A percentile compares a stretch with the other conserved stretches of the same genome.
Evolutionary conservation across 768 basidiomycete species (phyloP).

Genomic region (Galerina marginata): DNA sequence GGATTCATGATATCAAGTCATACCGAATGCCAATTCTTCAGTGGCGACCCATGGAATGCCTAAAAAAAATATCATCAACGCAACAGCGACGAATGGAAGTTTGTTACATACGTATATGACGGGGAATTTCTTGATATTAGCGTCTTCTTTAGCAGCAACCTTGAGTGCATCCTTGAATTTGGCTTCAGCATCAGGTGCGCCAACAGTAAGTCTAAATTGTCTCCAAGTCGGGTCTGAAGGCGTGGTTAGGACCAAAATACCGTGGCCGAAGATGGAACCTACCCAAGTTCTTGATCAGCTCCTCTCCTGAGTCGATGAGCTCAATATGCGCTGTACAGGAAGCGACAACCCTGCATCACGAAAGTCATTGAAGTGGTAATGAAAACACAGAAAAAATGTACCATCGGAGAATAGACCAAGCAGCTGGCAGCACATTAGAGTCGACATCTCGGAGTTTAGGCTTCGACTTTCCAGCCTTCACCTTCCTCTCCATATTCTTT

Average conservation of each 20-base stretch:
- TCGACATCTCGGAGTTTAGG: constrained; percentile 60
- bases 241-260: not conserved
- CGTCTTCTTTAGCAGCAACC: constrained; percentile 39
- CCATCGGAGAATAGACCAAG: constrained; percentile 73
- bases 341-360: constrained; percentile 60
- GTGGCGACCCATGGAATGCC: constrained; percentile 74
- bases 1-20: constrained; percentile 14
- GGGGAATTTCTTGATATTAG: constrained; percentile 51
- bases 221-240: constrained; percentile 50
- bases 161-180: constrained; percentile 56
- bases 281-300: constrained; percentile 62
- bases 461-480: constrained; percentile 54
- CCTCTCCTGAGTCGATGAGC: constrained; percentile 59
- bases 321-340: constrained; percentile 77
- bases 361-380: constrained; percentile 1
- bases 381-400: constrained; percentile 25
- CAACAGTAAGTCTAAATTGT: constrained; percentile 75
- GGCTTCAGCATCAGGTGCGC: constrained; percentile 74
- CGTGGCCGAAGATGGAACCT: constrained; percentile 6
- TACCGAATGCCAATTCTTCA: constrained; percentile 76
- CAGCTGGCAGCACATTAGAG: constrained; percentile 54
- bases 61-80: constrained; percentile 25
- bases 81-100: not conserved
- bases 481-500: constrained; percentile 57
- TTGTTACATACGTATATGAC: constrained; percentile 45